Base-by-base conservation (phyloP, 257 asterid species). In the Capsicum baccatum region DNA sequence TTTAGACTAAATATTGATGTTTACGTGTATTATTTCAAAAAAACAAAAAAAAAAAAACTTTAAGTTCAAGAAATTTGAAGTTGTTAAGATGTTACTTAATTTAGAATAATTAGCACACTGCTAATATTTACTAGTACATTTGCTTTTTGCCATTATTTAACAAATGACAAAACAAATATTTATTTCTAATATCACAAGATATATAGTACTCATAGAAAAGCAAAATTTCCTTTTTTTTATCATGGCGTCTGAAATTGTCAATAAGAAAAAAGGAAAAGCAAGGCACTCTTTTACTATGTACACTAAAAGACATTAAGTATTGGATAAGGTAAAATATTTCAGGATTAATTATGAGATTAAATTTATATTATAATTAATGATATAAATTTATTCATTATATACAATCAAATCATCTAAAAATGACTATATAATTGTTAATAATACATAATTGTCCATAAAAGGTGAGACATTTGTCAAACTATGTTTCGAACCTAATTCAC, bases 51-150 rank as follows among this genome's bases (percentile, higher is more conserved):
- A 8, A n/a, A 8, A 60, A 52, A 60, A 19, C 12, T 60, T 60
- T 9, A 58, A 58, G n/a, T 15, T 17, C 8, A 39, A 39, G 44
- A 57, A 14, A 57, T 5, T 15, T 58, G 79, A 70, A 19, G 26
- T 11, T 71, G 79, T 71, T 71, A n/a, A 47, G n/a, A n/a, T 47
- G 21, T 47, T 73, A 11, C 80, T 66, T 71, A 47, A 73, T 47
- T 63, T 73, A n/a, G 39, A 73, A 73, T 73, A 73, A 5, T 21
- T 47, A 19, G 10, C n/a, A 47, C 6, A 19, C 19, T 2, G n/a
- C 59, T 73, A n/a, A 70, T 42, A 16, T 2, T 70, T 70, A 42
- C 5, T 19, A 73, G 11, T 47, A 73, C n/a, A 73, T n/a, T 73
- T 73, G 80, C 47, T 73, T 73, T 73, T 73, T 73, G 59, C 42